phyloP scores from a whole-genome alignment of 2,329 filamentous ascomycete genomes.

The Colletotrichum sp. region DNA sequence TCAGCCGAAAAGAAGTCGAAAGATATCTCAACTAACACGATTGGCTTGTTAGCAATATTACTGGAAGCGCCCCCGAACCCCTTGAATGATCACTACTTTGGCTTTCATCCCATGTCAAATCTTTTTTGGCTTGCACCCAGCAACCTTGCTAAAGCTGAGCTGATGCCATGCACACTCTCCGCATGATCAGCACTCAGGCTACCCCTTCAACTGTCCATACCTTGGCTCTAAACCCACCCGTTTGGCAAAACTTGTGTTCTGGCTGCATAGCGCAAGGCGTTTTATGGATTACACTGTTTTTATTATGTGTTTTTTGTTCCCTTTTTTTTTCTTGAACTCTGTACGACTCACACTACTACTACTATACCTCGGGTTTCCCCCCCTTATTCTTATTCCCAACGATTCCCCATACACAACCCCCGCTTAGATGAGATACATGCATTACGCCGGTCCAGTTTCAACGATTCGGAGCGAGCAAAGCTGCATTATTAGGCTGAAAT shows the following conservation, averaged over 20 bases:
- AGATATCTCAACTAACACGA: conserved; percentile 21
- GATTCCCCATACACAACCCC: conserved; percentile 13
- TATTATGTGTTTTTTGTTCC: not conserved
- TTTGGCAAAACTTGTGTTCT: conserved; percentile 9
- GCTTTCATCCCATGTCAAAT: not conserved
- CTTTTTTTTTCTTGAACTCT: not conserved
- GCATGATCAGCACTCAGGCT: not conserved
- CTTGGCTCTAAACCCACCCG: conserved; percentile 4
- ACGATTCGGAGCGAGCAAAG: conserved; percentile 7
- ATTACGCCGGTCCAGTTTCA: not conserved
- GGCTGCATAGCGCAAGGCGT: conserved; percentile 25
- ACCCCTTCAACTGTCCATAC: conserved; percentile 11
- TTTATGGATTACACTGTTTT: not conserved
- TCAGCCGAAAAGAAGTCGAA: not conserved
- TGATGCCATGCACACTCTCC: not conserved
- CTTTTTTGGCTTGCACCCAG: not conserved
- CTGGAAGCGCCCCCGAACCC: conserved; percentile 69
- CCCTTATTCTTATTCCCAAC: conserved; percentile 8
- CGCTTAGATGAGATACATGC: conserved; percentile 8
- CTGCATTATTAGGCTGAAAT: conserved; percentile 1
- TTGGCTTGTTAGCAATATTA: conserved; percentile 64
- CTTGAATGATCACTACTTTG: conserved; percentile 39
- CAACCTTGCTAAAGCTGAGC: conserved; percentile 5
- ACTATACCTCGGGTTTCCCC: conserved; percentile 13
- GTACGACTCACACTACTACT: conserved; percentile 12